Evolutionary conservation across 805 yeast species (phyloP).

Genomic region (Kodamaea nitidulidarum): DNA sequence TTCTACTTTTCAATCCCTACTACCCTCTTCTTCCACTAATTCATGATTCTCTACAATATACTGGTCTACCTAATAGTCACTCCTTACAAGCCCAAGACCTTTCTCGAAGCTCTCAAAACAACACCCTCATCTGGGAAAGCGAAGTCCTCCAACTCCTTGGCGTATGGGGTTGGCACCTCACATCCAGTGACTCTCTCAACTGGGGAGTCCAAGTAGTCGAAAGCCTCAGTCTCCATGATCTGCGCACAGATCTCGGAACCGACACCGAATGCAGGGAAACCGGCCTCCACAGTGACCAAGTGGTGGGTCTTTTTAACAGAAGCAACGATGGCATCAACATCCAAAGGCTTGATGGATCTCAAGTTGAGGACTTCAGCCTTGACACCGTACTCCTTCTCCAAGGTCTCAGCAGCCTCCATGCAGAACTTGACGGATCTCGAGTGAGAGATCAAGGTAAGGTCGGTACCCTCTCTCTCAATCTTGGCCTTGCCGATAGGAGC

Average conservation of each 20-base stretch:
- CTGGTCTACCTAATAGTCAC: neutral
- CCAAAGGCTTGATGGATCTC: slow-evolving; percentile 96
- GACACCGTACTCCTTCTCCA: slow-evolving; percentile 81
- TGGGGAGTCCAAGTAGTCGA: slow-evolving; percentile 97
- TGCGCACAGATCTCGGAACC: slow-evolving; percentile 98
- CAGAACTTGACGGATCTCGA: slow-evolving; percentile 86
- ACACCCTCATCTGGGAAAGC: slow-evolving; percentile 97
- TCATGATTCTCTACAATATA: too few relatives aligned
- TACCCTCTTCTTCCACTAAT: too few relatives aligned
- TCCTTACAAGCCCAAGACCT: slow-evolving; percentile 65
- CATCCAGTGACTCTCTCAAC: slow-evolving; percentile 98
- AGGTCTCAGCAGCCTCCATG: slow-evolving; percentile 82
- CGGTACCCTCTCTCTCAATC: slow-evolving; percentile 89
- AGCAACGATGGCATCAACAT: slow-evolving; percentile 76
- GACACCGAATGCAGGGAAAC: slow-evolving; percentile 97
- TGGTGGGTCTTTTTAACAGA: slow-evolving; percentile 96
- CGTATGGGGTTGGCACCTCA: slow-evolving; percentile 99
- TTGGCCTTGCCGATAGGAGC: slow-evolving; percentile 95
- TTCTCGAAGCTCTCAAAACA: slow-evolving; percentile 80
- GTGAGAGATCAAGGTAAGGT: slow-evolving; percentile 85
- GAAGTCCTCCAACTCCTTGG: slow-evolving; percentile 91
- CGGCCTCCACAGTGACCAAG: slow-evolving; percentile 92
- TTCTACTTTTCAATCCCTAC: too few relatives aligned
- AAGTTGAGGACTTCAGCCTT: slow-evolving; percentile 91
- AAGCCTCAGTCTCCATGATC: slow-evolving; percentile 97